Conservation (phyloP, 2,329 filamentous ascomycete genomes). For the Ceratocystis alfenasii region DNA sequence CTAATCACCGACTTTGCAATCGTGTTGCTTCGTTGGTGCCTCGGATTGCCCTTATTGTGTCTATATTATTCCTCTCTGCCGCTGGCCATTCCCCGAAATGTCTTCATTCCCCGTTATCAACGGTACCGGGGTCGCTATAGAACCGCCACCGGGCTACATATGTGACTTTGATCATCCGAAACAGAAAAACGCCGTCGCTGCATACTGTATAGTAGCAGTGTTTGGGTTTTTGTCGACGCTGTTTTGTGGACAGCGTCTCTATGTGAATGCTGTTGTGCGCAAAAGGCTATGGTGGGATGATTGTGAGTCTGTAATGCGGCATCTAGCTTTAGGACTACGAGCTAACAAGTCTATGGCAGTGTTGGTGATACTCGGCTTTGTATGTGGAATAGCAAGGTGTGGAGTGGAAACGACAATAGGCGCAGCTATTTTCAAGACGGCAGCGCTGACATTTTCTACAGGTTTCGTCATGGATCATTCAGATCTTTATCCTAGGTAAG, state of each 20-base stretch:
- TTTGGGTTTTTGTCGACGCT: conserved; percentile 1
- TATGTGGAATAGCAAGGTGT: not conserved
- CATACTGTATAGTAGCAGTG: not conserved
- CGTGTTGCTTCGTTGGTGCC: not conserved
- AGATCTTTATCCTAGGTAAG: not conserved
- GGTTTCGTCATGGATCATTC: not conserved
- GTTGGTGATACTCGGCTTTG: conserved; percentile 6
- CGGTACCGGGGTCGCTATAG: not conserved
- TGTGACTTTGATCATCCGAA: not conserved
- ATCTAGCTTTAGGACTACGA: not conserved
- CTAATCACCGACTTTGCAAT: not conserved
- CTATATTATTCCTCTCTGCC: not conserved
- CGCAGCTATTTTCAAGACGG: not conserved
- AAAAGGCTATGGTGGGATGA: conserved; percentile 5
- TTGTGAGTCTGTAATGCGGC: not conserved
- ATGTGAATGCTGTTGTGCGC: not conserved
- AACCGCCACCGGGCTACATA: not conserved
- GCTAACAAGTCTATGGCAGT: not conserved
- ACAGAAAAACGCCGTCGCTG: not conserved
- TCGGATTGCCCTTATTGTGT: not conserved
- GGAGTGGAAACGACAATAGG: not conserved
- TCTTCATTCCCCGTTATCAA: not conserved
- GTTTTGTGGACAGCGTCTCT: not conserved
- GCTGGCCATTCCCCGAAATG: not conserved
- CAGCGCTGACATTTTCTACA: not conserved